Evolutionary conservation across 352 stramenopile species (phyloP), one percentile per base, ranked within the genome.

Genomic region (Phytophthora rubi): DNA sequence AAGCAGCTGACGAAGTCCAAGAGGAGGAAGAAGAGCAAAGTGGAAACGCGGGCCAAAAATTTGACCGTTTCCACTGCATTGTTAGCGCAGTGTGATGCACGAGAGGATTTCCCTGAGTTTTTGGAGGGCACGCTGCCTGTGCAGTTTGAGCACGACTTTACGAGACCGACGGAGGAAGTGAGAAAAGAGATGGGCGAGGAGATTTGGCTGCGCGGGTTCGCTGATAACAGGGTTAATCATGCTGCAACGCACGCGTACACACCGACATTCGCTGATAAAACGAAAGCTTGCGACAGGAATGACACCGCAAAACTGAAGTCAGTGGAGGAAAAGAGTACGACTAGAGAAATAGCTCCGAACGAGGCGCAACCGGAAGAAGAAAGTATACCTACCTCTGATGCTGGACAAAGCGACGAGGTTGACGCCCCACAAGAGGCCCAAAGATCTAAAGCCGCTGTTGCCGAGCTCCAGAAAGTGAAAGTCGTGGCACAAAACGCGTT

Each of bases 101-200:
- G 52, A 60, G 66, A 75, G 47, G 77, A 84, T 59, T 83, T 91
- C 30, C 83, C 83, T 8, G 68, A 68, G 28, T 91, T 91, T 72
- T 65, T 70, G 13, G 53, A 74, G 21, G 80, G 83, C 5, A 85
- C 83, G 5, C 53, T 91, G 47, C 80, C 81, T 10, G 65, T 71
- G 7, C 56, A 86, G 48, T 88, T 73, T 66, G 51, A 62, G 10
- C 26, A 49, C 7, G 53, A 62, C 2, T 47, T 75, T 33, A 67
- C 82, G 10, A 65, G 68, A 13, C 77, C 76, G 23, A 79, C 52
- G 1, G 42, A 54, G 23, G 37, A 75, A 68, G 39, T 79, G 51
- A 68, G 72, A 7, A 83, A 83, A 45, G 48, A 64, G 44, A 77
- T 83, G 37, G 80, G 82, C 2, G 53, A 77, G 26, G 55, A 66